Base-by-base conservation (phyloP, 768 basidiomycete genomes). In the Mycena albidolilacea region DNA sequence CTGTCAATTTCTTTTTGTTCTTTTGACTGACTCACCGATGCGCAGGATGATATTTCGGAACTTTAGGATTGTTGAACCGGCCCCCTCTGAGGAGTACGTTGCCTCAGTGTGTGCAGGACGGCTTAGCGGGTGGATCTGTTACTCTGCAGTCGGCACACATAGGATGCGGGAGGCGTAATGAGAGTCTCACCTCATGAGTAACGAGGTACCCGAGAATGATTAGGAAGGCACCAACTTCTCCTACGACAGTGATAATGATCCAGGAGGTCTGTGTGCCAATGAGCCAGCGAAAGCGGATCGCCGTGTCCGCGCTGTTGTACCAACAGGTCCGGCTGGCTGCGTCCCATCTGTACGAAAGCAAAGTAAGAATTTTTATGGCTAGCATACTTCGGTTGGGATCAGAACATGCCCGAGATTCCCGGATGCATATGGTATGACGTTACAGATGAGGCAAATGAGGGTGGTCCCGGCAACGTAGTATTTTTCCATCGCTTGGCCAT, bases 201-300 rank as follows among this genome's bases (percentile, higher is more conserved):
- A 65, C 37, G 9, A 65, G 38, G 11, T 65, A 65, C 11, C 39
- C 52, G 8, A 65, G 10, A 15, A 65, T 43, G 5, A 23, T 44
- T 14, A 62, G 23, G 7, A 62, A 62, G 1, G 61, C 61, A 23
- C 9, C 5, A 23, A 62, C 61, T 7, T 65, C 64, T 41, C 64
- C 64, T 5, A 23, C 37, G 11, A 21, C 38, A 3, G 39, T 10
- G 7, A 65, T 5, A 3, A 55, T 11, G 2, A 55, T 30, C 64
- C 64, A 80, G 58, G 77, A 70, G 2, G 79, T 79, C 57, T 77
- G 78, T 14, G 79, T 80, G 9, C 71, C 76, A 19, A 79, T 74
- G 15, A 81, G 64, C 79, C 80, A 81, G 6, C 69, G 67, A 9
- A 80, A 7, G 21, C 65, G 69, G 7, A 38, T 10, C n/a, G n/a